Evolutionary conservation across 2,329 filamentous ascomycete species (phyloP).

Genomic region (Cryphonectria radicalis): DNA sequence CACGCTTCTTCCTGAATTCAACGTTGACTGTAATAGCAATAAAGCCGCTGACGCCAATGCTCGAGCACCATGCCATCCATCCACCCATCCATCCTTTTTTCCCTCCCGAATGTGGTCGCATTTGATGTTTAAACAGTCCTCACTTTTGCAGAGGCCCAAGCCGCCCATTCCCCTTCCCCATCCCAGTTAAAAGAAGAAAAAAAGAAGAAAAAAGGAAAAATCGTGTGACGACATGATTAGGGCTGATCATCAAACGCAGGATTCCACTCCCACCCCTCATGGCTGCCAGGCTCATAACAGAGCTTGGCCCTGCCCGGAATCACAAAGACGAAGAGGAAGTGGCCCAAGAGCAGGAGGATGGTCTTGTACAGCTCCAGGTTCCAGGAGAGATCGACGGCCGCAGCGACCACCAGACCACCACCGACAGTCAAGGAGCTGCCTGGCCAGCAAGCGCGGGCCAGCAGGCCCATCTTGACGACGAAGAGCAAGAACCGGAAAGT

Average conservation of each 20-base stretch:
- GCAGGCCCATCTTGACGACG: slow-evolving; percentile 66
- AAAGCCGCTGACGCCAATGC: slow-evolving; percentile 8
- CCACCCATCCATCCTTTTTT: neutral
- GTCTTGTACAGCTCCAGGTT: slow-evolving; percentile 21
- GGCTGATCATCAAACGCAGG: slow-evolving; percentile 1
- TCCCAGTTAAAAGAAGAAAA: neutral
- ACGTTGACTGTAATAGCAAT: neutral
- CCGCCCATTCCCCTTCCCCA: neutral
- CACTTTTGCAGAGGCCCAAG: neutral
- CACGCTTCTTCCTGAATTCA: neutral
- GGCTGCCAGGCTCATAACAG: slow-evolving; percentile 17
- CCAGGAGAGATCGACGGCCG: slow-evolving; percentile 63
- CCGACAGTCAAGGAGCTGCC: slow-evolving; percentile 67
- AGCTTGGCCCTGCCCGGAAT: slow-evolving; percentile 17
- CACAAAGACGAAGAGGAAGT: slow-evolving; percentile 15
- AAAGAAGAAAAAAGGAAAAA: neutral
- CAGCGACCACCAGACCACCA: slow-evolving; percentile 70
- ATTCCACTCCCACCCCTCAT: slow-evolving; percentile 25
- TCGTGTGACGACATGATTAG: neutral
- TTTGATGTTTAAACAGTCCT: neutral
- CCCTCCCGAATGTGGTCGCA: neutral
- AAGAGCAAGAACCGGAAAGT: slow-evolving; percentile 65
- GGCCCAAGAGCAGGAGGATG: slow-evolving; percentile 17
- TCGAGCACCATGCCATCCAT: neutral
- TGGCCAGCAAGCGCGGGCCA: slow-evolving; percentile 73